Evolutionary conservation across 371 early-diverging fungal genomes (phyloP), one percentile per base, ranked within the genome.

Genomic region (Mortierella polycephala): DNA sequence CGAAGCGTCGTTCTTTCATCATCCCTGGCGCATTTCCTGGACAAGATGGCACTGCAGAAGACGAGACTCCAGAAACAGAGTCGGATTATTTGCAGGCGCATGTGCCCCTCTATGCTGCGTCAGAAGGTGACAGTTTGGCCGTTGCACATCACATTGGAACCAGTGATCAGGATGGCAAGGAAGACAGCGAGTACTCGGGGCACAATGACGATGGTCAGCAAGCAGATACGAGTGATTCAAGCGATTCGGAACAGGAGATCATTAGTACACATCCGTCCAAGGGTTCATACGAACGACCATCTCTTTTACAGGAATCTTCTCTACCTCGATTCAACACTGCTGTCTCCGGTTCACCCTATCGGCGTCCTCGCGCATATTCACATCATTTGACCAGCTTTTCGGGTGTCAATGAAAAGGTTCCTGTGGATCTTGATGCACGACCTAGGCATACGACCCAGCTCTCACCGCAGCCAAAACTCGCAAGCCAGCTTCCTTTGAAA

Each of bases 1-100:
- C 47, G 44, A 75, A 75, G 49, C 75, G 71, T 14, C 70, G 75
- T 18, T 75, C 75, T 6, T 75, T 66, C 16, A 23, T 70, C 12
- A 55, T 62, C 10, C 75, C 75, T 7, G 75, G 75, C 5, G 75
- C 75, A 13, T 75, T 75, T 39, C 75, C 75, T 10, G 75, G 75
- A 40, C 49, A 59, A 41, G 75, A 57, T 2, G 61, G 58, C 1
- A 45, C 58, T 21, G 54, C 64, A 11, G 50, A 60, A 47, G 64
- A 74, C 7, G 62, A 62, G 12, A 18, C 51, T 0, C 44, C 47
- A n/a, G 56, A 47, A 12, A 23, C 41, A 39, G 64, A 64, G n/a
- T 30, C 59, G 7, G 60, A 55, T 41, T 60, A 50, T 16, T 45
- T n/a, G n/a, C 57, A 37, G 16, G 51, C 50, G 1, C 64, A 58